Conservation (phyloP, 164 flowering plant species). For the Magnolia sinica region DNA sequence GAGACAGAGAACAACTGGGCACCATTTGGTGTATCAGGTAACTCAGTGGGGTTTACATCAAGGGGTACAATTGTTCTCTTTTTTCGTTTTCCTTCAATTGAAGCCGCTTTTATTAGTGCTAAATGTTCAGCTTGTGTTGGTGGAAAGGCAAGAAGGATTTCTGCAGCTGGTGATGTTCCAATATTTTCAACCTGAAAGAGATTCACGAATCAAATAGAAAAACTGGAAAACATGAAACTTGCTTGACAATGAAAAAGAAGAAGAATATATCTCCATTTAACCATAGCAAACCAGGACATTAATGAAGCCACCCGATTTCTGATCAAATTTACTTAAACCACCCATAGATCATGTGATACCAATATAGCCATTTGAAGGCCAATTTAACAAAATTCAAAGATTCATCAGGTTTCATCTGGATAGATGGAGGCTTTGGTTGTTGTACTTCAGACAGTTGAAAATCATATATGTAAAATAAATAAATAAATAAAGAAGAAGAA, state of each 20-base stretch:
- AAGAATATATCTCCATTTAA: background rate
- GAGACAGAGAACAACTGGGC: constrained; percentile 53
- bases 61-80: constrained; percentile 66
- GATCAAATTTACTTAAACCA: background rate
- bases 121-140: constrained; percentile 62
- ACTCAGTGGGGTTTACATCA: constrained; percentile 55
- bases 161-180: constrained; percentile 61
- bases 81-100: constrained; percentile 61
- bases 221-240: background rate
- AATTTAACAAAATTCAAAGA: background rate
- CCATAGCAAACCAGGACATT: background rate
- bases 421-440: background rate
- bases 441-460: too few species aligned
- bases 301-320: background rate
- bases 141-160: constrained; percentile 79
- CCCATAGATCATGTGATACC: background rate
- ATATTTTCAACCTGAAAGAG: constrained; percentile 70
- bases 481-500: background rate
- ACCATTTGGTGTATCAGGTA: constrained; percentile 68
- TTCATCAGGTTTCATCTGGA: background rate
- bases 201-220: constrained; percentile 6
- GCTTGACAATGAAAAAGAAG: background rate
- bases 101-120: constrained; percentile 61
- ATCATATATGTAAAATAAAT: background rate
- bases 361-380: background rate